These are phyloP conservation scores for Somion occarium DNA, from an alignment of 1,284 basidiomycete species.

Conservation along the genomic window DNA sequence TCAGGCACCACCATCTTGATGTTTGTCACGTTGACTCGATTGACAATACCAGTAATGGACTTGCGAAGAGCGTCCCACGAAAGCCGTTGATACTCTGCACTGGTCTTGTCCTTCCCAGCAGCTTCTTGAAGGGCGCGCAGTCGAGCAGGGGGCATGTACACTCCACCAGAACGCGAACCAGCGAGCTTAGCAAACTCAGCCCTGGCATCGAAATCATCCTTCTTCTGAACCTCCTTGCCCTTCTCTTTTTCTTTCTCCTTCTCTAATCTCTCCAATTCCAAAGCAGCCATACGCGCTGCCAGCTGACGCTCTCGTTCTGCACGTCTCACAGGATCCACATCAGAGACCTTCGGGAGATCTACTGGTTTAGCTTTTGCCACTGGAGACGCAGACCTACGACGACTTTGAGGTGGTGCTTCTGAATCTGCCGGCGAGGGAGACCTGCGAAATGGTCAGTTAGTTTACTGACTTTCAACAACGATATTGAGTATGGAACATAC, in stretches of 20 bases:
- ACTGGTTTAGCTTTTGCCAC: slow-evolving; percentile 30
- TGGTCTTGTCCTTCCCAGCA: slow-evolving; percentile 79
- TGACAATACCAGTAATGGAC: slow-evolving; percentile 98
- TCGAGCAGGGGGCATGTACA: slow-evolving; percentile 94
- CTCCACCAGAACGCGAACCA: slow-evolving; percentile 83
- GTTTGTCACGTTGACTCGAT: slow-evolving; percentile 94
- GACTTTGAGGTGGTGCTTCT: slow-evolving; percentile 53
- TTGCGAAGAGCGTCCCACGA: slow-evolving; percentile 99
- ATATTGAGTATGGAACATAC: slow-evolving; percentile 25
- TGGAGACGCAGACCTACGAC: slow-evolving; percentile 63
- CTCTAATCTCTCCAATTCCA: slow-evolving; percentile 62
- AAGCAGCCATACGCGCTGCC: slow-evolving; percentile 65
- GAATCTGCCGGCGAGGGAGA: slow-evolving; percentile 46
- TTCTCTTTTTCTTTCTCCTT: slow-evolving; percentile 42
- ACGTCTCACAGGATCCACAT: slow-evolving; percentile 74
- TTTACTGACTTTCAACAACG: neutral
- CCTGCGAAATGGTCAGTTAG: slow-evolving; percentile 30
- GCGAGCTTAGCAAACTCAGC: slow-evolving; percentile 81
- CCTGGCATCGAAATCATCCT: slow-evolving; percentile 53
- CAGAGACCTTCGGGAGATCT: slow-evolving; percentile 56
- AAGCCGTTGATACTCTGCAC: slow-evolving; percentile 91
- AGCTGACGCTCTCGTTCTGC: slow-evolving; percentile 77
- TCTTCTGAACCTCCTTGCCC: slow-evolving; percentile 42
- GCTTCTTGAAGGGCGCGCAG: slow-evolving; percentile 90
- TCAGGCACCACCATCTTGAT: slow-evolving; percentile 98